Base-by-base conservation (phyloP, 208 protist genomes). In the Phytomonas francai region DNA sequence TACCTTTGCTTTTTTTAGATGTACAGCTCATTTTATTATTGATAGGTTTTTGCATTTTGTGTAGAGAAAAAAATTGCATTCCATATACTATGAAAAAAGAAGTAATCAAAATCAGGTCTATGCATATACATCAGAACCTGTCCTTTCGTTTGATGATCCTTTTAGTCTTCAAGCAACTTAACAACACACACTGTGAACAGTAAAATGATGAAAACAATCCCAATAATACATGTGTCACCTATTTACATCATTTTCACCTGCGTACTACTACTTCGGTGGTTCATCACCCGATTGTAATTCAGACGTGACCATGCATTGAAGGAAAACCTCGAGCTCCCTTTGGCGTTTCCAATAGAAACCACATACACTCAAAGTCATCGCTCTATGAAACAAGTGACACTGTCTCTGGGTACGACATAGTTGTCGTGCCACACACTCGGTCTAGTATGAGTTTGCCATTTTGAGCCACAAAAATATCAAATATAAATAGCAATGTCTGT, bases 1-100 rank as follows among this genome's bases (percentile, higher is more conserved):
- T 71, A 31, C 33, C 11, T 67, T 42, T 67, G 56, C 39, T 39
- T 71, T 30, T 71, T 6, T 25, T 39, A 65, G 9, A 61, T 61
- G 30, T 12, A 11, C 58, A 8, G 11, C 19, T 22, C 58, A 61
- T 14, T 61, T 32, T 61, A 14, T 57, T 27, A 25, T 57, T 57
- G 49, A 57, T 27, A 25, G 25, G 49, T 57, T 57, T 22, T 61
- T 61, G 11, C 32, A 61, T 61, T 42, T 36, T 42, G 8, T 22
- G 32, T 36, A 61, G 32, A 61, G 30, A 61, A 61, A 22, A 11
- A 61, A 61, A 61, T 42, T 12, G 2, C 8, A 22, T 61, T 61
- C 11, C 30, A 42, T 61, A 14, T 11, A 14, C 30, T 12, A 61
- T 36, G 11, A 22, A 61, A 32, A 61, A 61, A 61, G 19, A 61